Evolutionary conservation across 768 basidiomycete species (phyloP), one percentile per base, ranked within the genome.

Genomic region (Pholiota conissans): DNA sequence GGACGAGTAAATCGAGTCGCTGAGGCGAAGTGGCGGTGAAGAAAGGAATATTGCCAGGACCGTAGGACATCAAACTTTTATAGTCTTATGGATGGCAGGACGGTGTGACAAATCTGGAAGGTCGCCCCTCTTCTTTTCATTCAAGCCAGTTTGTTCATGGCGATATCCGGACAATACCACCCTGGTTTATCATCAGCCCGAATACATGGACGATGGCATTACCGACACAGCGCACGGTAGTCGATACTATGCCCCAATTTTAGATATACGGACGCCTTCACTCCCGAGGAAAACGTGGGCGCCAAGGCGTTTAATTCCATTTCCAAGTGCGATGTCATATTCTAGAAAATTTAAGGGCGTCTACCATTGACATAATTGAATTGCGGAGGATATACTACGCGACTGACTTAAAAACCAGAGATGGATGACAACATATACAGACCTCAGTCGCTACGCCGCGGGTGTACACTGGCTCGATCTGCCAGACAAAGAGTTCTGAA

Each of bases 241-340:
- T 16, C 50, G 20, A 35, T 26, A 52, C 26, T 39, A n/a, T 28
- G 9, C 14, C 24, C 52, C 52, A 28, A 29, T 40, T 40, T 52
- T 45, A 45, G 35, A 16, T n/a, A 26, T 52, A n/a, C 52, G 18
- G 39, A 45, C 39, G 52, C 28, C 37, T 26, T 27, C 24, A 42
- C 37, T 10, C 39, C 52, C 52, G 52, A 52, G 52, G 52, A 52
- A 40, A 40, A 52, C 24, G 52, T 52, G 14, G 52, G 37, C 52
- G 52, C 35, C 37, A 52, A 40, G 52, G 52, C 22, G 13, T 14
- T 18, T 40, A 26, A 4, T 40, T 27, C 11, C 22, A 18, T 22
- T 3, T 50, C 5, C 7, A 22, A n/a, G 35, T 11, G 22, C n/a
- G 28, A 42, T 7, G 16, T 52, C 37, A 42, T 5, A 11, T 40